These are phyloP conservation scores for Helicocarpus griseus DNA, from an alignment of 2,329 filamentous ascomycete species.

Conservation along the genomic window DNA sequence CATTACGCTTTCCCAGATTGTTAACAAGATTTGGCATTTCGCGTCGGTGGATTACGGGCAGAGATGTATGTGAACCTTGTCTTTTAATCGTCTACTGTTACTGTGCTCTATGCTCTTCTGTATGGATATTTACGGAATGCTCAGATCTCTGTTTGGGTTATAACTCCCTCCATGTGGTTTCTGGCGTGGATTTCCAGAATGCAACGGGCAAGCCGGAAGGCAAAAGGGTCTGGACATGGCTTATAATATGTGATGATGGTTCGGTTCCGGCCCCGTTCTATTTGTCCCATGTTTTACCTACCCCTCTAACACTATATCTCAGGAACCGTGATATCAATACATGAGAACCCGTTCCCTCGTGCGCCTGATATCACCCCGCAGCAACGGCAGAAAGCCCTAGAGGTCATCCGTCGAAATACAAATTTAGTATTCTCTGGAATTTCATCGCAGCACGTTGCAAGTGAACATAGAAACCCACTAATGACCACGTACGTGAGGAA, in stretches of 20 bases:
- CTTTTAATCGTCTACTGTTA: conserved; percentile 5
- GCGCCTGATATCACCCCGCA: conserved; percentile 26
- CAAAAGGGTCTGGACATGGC: conserved; percentile 59
- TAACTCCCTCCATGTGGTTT: conserved; percentile 45
- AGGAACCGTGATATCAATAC: conserved; percentile 61
- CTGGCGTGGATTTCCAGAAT: conserved; percentile 35
- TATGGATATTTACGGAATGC: conserved; percentile 12
- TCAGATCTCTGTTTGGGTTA: conserved; percentile 61
- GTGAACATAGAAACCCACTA: conserved; percentile 40
- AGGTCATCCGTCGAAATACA: conserved; percentile 45
- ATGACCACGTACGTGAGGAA: conserved; percentile 39
- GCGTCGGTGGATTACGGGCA: conserved; percentile 61
- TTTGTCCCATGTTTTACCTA: background rate
- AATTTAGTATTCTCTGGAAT: conserved; percentile 53
- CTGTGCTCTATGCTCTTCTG: conserved; percentile 4
- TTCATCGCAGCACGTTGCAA: conserved; percentile 42
- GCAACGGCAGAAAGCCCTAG: conserved; percentile 21
- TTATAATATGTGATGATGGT: conserved; percentile 58
- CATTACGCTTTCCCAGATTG: conserved; percentile 49
- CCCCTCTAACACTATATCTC: conserved; percentile 5
- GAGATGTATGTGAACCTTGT: conserved; percentile 40
- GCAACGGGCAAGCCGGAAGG: conserved; percentile 35
- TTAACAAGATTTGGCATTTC: conserved; percentile 66
- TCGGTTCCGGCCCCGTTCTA: conserved; percentile 14
- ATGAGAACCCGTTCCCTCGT: conserved; percentile 49